Evolutionary conservation across 1,284 basidiomycete species (phyloP), one percentile per base, ranked within the genome.

Genomic region (Pascua guehoae): DNA sequence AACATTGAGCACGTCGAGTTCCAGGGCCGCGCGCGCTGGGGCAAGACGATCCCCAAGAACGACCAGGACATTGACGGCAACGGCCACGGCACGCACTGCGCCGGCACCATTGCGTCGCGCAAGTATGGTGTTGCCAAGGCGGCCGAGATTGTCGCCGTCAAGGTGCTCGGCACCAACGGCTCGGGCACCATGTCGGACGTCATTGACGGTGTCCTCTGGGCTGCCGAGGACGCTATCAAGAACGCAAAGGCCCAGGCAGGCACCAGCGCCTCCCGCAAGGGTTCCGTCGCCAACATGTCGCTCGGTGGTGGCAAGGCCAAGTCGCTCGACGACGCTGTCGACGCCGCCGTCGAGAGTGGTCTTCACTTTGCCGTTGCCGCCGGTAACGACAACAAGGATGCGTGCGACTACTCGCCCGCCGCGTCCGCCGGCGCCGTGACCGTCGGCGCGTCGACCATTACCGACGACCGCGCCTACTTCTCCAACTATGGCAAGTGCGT

Each of bases 261-360:
- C 14, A 87, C 91, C 76, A 74, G 85, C 66, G 82, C 79, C 56
- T 81, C 80, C 60, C 87, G 91, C 82, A 94, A 93, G 81, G 95
- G 95, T 41, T 95, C 93, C 42, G 94, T 98, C 65, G 92, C 90
- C 61, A 97, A 95, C 83, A 97, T 98, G 95, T 91, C 88, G 73
- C 87, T 98, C 54, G 95, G 95, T 64, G 95, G 95, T 71, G 91
- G 91, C 67, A 95, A 93, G 81, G 92, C 91, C n/a, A 82, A 81
- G 43, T 84, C 89, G 46, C 84, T 98, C 56, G 91, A 98, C 69
- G 82, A 84, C 41, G 86, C 88, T 49, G 91, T 98, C 61, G 86
- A 98, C 79, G 82, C 80, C 53, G 93, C 94, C 53, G 91, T 96
- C 55, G 83, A 84, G 36, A 67, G 74, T 47, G 95, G 95, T 53